These are phyloP conservation scores for Boletus subcaerulescens DNA, from an alignment of 768 basidiomycete species.

Conservation along the genomic window DNA sequence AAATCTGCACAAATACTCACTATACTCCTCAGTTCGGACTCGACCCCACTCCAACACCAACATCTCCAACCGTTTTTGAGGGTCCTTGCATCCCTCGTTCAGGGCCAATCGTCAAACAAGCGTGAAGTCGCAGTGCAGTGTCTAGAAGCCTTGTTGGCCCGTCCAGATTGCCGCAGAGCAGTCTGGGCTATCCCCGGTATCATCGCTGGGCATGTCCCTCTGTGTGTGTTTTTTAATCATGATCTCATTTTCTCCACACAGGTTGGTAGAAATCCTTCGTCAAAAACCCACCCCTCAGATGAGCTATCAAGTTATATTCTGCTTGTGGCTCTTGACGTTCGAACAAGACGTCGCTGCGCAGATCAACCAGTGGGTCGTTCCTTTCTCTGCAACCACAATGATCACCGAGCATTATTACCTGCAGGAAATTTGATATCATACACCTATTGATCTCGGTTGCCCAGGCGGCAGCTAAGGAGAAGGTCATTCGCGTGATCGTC, in stretches of 20 bases:
- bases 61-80: conserved; percentile 60
- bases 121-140: conserved; percentile 92
- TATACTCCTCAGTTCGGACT: conserved; percentile 67
- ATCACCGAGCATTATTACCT: not conserved
- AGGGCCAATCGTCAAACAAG: conserved; percentile 58
- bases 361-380: conserved; percentile 70
- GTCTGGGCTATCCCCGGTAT: conserved; percentile 77
- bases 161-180: conserved; percentile 73
- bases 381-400: not conserved
- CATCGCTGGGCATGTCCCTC: conserved; percentile 54
- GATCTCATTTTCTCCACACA: conserved; percentile 28
- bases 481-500: conserved; percentile 89
- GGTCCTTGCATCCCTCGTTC: conserved; percentile 58
- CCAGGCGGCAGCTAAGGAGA: conserved; percentile 91
- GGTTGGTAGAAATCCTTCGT: conserved; percentile 80
- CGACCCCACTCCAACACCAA: conserved; percentile 44
- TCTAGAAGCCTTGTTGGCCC: conserved; percentile 78
- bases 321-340: conserved; percentile 92
- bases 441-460: conserved; percentile 81
- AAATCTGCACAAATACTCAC: conserved; percentile 88
- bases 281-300: conserved; percentile 86
- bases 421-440: conserved; percentile 86
- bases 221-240: not conserved
- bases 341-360: conserved; percentile 81
- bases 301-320: conserved; percentile 91